A percentile compares a stretch with the other conserved stretches of the same genome.
These are phyloP conservation scores for Amanita jacksonii DNA, from an alignment of 768 basidiomycete genomes.

Conservation along the genomic window DNA sequence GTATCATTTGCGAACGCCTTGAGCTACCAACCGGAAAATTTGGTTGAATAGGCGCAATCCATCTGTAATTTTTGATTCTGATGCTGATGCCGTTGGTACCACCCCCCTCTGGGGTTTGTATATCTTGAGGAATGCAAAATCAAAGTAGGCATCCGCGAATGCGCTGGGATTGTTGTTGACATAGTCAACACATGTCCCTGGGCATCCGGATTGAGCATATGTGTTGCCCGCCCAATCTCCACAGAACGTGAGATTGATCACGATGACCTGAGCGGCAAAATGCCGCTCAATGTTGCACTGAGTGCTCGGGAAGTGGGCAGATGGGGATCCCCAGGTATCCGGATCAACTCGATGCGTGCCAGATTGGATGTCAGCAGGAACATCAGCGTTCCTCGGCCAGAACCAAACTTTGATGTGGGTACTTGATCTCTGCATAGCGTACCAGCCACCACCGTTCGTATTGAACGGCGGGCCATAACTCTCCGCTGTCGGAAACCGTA, in stretches of 20 bases:
- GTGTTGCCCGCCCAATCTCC: conserved; percentile 10
- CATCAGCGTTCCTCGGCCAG: conserved; percentile 37
- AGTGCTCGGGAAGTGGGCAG: conserved; percentile 50
- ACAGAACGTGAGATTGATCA: conserved; percentile 48
- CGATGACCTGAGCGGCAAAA: conserved; percentile 49
- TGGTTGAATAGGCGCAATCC: too few relatives aligned
- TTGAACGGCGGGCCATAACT: conserved; percentile 51
- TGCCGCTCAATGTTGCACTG: conserved; percentile 47
- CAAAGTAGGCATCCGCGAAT: too few relatives aligned
- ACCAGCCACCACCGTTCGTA: conserved; percentile 51
- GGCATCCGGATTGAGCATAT: conserved; percentile 5
- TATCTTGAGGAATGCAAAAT: too few relatives aligned
- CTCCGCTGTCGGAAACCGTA: conserved; percentile 22
- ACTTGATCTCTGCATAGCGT: conserved; percentile 41
- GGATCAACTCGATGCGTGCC: conserved; percentile 27
- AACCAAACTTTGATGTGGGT: conserved; percentile 51
- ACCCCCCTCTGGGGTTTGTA: too few relatives aligned
- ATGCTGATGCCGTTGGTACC: too few relatives aligned
- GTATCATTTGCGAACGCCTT: too few relatives aligned
- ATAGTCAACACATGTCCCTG: conserved; percentile 9
- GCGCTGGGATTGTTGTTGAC: too few relatives aligned
- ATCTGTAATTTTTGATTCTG: too few relatives aligned
- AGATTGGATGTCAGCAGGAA: conserved; percentile 31
- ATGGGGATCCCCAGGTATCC: conserved; percentile 36
- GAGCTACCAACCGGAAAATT: too few relatives aligned